Conservation (phyloP, 495 filamentous ascomycete genomes). For the Aspergillus wentii region DNA sequence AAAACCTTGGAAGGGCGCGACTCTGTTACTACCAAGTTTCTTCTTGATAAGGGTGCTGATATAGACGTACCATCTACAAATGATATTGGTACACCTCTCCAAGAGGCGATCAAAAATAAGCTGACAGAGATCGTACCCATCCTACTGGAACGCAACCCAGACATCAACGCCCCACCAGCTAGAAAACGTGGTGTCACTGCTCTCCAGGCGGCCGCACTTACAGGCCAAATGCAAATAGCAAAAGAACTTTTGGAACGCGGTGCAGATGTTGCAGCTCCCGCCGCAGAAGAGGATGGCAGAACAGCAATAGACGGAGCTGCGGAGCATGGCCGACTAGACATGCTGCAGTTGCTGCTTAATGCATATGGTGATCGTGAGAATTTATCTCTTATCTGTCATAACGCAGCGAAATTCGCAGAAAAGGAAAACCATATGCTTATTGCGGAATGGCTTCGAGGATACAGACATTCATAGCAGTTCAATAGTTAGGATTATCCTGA, state of each 20-base stretch:
- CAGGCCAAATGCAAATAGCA: constrained; percentile 9
- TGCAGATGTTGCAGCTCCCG: constrained; percentile 22
- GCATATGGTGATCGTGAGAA: constrained; percentile 8
- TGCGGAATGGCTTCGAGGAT: constrained; percentile 10
- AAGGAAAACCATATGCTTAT: constrained; percentile 7
- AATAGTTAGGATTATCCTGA: too few relatives aligned
- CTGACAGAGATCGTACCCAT: constrained; percentile 16
- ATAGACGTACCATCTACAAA: constrained; percentile 7
- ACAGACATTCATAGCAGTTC: too few relatives aligned
- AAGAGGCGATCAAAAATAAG: constrained; percentile 20
- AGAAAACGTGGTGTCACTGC: constrained; percentile 13
- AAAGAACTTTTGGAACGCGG: constrained; percentile 14
- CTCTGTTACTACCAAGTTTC: too few relatives aligned
- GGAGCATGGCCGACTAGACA: constrained; percentile 35
- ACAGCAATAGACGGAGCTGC: constrained; percentile 38
- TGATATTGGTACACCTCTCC: constrained; percentile 17
- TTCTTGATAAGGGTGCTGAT: constrained; percentile 3
- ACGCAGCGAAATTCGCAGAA: constrained; percentile 9
- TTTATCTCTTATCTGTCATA: constrained; percentile 8
- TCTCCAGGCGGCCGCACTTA: constrained; percentile 19
- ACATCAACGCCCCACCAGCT: constrained; percentile 20
- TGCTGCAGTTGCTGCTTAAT: constrained; percentile 36
- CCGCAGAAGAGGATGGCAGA: constrained; percentile 18
- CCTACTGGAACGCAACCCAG: constrained; percentile 24
- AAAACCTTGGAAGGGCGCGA: too few relatives aligned